Evolutionary conservation across 495 filamentous ascomycete species (phyloP).

Genomic region (Aspergillus haitiensis): DNA sequence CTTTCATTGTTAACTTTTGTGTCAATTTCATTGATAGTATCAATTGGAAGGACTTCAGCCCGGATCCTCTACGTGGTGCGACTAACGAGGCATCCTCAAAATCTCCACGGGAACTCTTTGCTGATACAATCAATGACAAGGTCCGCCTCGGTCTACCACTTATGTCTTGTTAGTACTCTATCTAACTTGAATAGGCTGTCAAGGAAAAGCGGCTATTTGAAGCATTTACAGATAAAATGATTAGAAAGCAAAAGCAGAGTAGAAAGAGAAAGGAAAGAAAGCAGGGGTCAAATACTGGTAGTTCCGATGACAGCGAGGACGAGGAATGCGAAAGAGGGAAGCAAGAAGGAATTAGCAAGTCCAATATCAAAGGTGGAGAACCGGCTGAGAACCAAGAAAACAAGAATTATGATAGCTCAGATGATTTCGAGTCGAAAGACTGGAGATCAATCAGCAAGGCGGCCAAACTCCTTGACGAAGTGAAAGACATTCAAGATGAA

Average conservation of each 20-base stretch:
- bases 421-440: neutral
- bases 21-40: slow-evolving; percentile 37
- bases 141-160: neutral
- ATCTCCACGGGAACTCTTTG: neutral
- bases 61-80: neutral
- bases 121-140: slow-evolving; percentile 5
- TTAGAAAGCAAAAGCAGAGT: neutral
- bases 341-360: too few relatives aligned
- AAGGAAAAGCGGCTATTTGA: neutral
- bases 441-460: slow-evolving; percentile 44
- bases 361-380: neutral
- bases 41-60: neutral
- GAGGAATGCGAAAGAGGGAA: neutral
- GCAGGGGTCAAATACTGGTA: neutral
- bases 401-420: neutral
- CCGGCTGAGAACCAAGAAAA: neutral
- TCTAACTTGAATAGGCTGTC: neutral
- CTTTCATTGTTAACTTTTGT: slow-evolving; percentile 48
- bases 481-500: slow-evolving; percentile 62
- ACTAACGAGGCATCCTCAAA: neutral
- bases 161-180: neutral
- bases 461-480: slow-evolving; percentile 53
- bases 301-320: neutral
- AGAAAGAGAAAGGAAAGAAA: neutral
- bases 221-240: slow-evolving; percentile 1